Conservation (phyloP, 2,329 filamentous ascomycete genomes). For the Fusarium liriodendri region DNA sequence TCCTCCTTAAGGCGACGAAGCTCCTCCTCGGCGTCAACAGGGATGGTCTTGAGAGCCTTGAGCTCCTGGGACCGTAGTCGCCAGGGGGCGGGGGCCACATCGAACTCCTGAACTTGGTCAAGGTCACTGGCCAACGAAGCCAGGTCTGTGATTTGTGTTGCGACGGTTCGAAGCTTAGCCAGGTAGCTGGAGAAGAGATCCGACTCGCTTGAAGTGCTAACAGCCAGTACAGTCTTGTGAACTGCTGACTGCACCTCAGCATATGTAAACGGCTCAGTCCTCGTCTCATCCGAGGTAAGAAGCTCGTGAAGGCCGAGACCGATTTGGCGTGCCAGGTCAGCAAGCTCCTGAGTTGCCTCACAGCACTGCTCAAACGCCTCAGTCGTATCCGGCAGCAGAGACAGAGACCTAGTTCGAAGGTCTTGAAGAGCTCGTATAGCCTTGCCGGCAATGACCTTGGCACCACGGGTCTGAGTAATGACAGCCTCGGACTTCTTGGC, state of each 20-base stretch:
- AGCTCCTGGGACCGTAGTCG: constrained; percentile 83
- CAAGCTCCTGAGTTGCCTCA: constrained; percentile 71
- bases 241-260: constrained; percentile 74
- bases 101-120: constrained; percentile 81
- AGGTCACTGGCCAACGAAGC: constrained; percentile 77
- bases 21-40: constrained; percentile 87
- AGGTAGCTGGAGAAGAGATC: constrained; percentile 78
- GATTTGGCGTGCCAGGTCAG: constrained; percentile 73
- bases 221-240: constrained; percentile 59
- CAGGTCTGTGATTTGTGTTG: constrained; percentile 75
- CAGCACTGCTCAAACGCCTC: constrained; percentile 79
- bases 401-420: constrained; percentile 79
- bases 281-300: constrained; percentile 75
- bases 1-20: constrained; percentile 83
- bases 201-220: constrained; percentile 68
- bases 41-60: constrained; percentile 82
- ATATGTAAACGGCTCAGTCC: constrained; percentile 74
- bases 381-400: constrained; percentile 74
- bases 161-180: constrained; percentile 73
- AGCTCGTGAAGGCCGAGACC: constrained; percentile 74
- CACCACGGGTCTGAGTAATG: constrained; percentile 80
- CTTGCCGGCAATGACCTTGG: constrained; percentile 86
- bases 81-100: constrained; percentile 83
- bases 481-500: constrained; percentile 77
- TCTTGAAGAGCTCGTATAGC: constrained; percentile 82